A percentile compares a stretch with the other conserved stretches of the same genome.
phyloP scores from a whole-genome alignment of 768 basidiomycete species.

The Thelephora aurantiotincta region DNA sequence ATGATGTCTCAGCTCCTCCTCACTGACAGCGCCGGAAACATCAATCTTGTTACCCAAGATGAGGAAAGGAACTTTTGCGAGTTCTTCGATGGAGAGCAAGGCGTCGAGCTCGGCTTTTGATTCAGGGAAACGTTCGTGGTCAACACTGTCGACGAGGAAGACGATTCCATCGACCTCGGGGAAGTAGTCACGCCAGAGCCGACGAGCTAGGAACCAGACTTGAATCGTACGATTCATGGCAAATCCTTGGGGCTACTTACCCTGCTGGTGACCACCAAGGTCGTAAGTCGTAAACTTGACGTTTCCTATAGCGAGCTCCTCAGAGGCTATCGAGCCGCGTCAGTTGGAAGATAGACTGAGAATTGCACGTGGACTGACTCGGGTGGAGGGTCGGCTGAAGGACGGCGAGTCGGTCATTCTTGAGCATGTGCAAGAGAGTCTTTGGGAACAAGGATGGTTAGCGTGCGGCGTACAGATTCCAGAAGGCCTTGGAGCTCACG shows the following conservation, averaged over 20 bases:
- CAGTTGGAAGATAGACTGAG: slow-evolving; percentile 4
- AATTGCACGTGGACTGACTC: slow-evolving; percentile 36
- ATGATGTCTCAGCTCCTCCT: slow-evolving; percentile 92
- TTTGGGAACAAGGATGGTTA: slow-evolving; percentile 15
- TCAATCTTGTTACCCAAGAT: slow-evolving; percentile 99
- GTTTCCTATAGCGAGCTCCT: slow-evolving; percentile 96
- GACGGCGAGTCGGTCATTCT: slow-evolving; percentile 96
- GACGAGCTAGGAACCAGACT: slow-evolving; percentile 48
- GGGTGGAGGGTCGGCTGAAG: slow-evolving; percentile 97
- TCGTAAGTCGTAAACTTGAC: slow-evolving; percentile 99
- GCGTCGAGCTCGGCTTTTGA: slow-evolving; percentile 96
- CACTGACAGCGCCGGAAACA: slow-evolving; percentile 92
- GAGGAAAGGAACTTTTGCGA: slow-evolving; percentile 94
- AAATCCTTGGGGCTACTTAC: slow-evolving; percentile 24
- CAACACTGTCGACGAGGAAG: slow-evolving; percentile 95
- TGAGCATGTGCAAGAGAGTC: slow-evolving; percentile 98
- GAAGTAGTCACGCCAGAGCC: slow-evolving; percentile 99
- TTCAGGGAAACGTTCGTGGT: slow-evolving; percentile 92
- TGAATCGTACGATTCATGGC: slow-evolving; percentile 1
- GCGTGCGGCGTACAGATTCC: not conserved
- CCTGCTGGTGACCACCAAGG: slow-evolving; percentile 94
- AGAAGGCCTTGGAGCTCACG: slow-evolving; percentile 29
- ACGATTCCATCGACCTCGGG: slow-evolving; percentile 98
- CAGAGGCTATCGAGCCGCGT: slow-evolving; percentile 55
- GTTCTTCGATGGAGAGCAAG: slow-evolving; percentile 88